A percentile compares a stretch with the other conserved stretches of the same genome.
Evolutionary conservation across 1,139 yeast genomes (phyloP).

Genomic region (Trichomonascaceae sp.): DNA sequence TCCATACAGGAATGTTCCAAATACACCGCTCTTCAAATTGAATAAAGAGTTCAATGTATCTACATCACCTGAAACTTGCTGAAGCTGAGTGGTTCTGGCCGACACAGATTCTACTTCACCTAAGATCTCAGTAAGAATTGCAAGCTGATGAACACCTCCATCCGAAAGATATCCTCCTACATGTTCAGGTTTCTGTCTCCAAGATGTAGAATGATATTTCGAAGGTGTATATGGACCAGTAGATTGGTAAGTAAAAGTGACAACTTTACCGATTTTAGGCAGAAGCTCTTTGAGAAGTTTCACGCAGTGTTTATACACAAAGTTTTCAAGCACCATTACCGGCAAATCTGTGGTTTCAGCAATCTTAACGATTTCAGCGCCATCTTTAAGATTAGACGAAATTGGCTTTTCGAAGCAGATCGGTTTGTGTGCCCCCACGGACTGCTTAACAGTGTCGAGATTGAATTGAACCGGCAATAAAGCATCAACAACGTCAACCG

Average conservation of each 20-base stretch:
- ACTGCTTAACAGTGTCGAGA: conserved; percentile 55
- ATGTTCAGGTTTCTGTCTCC: conserved; percentile 89
- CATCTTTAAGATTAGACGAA: conserved; percentile 78
- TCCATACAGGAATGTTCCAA: conserved; percentile 88
- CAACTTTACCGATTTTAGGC: conserved; percentile 66
- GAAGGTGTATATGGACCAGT: conserved; percentile 70
- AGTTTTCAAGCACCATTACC: conserved; percentile 74
- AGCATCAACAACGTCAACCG: conserved; percentile 73
- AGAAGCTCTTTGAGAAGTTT: conserved; percentile 48
- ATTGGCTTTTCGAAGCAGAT: conserved; percentile 83
- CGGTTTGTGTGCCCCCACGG: conserved; percentile 68
- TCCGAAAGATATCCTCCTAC: conserved; percentile 87
- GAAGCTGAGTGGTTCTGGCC: conserved; percentile 69
- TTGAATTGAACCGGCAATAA: conserved; percentile 81
- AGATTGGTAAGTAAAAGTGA: conserved; percentile 70
- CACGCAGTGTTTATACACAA: conserved; percentile 64
- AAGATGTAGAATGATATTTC: conserved; percentile 54
- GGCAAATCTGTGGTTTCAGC: conserved; percentile 57
- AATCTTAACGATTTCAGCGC: conserved; percentile 65
- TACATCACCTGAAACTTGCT: conserved; percentile 69
- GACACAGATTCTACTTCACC: conserved; percentile 66
- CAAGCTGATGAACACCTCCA: conserved; percentile 94
- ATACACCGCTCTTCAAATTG: conserved; percentile 54
- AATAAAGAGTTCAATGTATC: conserved; percentile 71
- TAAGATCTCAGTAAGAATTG: conserved; percentile 73